Percentiles rank a stretch among this genome's conserved stretches.
Evolutionary conservation across 805 yeast genomes (phyloP).

Genomic region (Vanderwaltozyma tropicalis): DNA sequence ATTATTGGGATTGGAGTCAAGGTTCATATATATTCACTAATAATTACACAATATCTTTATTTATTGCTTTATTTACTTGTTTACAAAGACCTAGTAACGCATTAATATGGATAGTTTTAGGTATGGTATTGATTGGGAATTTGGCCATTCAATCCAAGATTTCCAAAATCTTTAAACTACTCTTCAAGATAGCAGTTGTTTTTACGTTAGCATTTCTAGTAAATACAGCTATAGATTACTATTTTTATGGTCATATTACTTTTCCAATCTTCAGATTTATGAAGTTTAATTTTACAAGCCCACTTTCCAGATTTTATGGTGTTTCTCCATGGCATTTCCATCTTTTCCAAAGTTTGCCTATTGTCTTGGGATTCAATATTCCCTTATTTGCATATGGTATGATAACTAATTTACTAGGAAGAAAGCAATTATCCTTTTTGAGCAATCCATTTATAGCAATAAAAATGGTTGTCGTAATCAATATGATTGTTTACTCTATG

Average conservation of each 20-base stretch:
- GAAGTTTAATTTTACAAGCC: slow-evolving; percentile 65
- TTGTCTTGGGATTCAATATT: slow-evolving; percentile 52
- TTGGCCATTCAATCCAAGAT: slow-evolving; percentile 5
- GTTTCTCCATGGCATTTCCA: slow-evolving; percentile 78
- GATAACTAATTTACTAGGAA: slow-evolving; percentile 9
- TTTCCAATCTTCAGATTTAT: slow-evolving; percentile 63
- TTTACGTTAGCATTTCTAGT: slow-evolving; percentile 23
- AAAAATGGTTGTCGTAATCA: slow-evolving; percentile 31
- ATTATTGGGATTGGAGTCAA: slow-evolving; percentile 59
- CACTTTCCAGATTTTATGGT: slow-evolving; percentile 78
- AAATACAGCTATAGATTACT: slow-evolving; percentile 42
- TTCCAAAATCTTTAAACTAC: slow-evolving; percentile 8
- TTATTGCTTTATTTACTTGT: slow-evolving; percentile 51
- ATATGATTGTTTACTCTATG: slow-evolving; percentile 47
- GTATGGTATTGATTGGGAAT: slow-evolving; percentile 26
- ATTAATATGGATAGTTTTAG: slow-evolving; percentile 63
- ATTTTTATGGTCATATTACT: slow-evolving; percentile 45
- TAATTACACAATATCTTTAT: slow-evolving; percentile 31
- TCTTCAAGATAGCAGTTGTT: slow-evolving; percentile 14
- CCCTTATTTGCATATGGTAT: slow-evolving; percentile 50
- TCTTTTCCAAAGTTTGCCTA: slow-evolving; percentile 70
- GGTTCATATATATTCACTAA: slow-evolving; percentile 10
- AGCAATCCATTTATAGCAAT: slow-evolving; percentile 13
- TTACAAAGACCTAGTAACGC: slow-evolving; percentile 79
- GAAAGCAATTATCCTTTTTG: background rate